Conservation (phyloP, 352 stramenopile species). For the Pythium dissotocum region DNA sequence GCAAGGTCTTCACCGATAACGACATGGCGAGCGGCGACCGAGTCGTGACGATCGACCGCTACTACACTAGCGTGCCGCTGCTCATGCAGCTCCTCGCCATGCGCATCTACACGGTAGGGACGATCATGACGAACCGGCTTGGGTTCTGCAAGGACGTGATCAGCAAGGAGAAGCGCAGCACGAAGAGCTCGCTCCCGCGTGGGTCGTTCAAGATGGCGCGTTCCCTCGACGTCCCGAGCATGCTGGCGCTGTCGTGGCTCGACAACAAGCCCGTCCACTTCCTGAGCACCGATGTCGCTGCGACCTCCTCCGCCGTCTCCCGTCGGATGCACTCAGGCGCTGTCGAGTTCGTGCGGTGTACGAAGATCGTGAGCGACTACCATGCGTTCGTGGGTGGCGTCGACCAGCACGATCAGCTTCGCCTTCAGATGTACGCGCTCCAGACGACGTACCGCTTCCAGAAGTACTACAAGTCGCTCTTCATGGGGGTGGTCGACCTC, state of each 20-base stretch:
- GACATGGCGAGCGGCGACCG: neutral
- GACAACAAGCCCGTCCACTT: conserved; percentile 39
- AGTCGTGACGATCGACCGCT: conserved; percentile 25
- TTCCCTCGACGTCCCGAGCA: conserved; percentile 7
- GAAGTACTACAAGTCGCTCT: conserved; percentile 22
- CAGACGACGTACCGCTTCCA: conserved; percentile 6
- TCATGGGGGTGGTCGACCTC: conserved; percentile 6
- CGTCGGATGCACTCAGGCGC: no score
- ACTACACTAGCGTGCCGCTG: conserved; percentile 26
- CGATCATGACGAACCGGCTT: conserved; percentile 24
- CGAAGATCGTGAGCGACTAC: conserved; percentile 10
- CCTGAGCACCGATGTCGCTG: conserved; percentile 22
- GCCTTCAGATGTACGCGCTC: conserved; percentile 19
- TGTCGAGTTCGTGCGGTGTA: no score
- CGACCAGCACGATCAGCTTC: conserved; percentile 13
- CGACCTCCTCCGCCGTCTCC: conserved; percentile 8
- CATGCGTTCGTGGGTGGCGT: conserved; percentile 18
- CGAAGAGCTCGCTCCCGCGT: conserved; percentile 13
- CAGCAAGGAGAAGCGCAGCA: conserved; percentile 11
- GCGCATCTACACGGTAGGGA: conserved; percentile 32
- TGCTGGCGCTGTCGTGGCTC: conserved; percentile 27
- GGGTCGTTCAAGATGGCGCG: conserved; percentile 24
- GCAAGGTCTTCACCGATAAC: conserved; percentile 11
- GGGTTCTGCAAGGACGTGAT: conserved; percentile 17
- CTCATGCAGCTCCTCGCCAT: conserved; percentile 28